These are phyloP conservation scores for Solanum chacoense DNA, from an alignment of 305 asterid species.

Conservation along the genomic window DNA sequence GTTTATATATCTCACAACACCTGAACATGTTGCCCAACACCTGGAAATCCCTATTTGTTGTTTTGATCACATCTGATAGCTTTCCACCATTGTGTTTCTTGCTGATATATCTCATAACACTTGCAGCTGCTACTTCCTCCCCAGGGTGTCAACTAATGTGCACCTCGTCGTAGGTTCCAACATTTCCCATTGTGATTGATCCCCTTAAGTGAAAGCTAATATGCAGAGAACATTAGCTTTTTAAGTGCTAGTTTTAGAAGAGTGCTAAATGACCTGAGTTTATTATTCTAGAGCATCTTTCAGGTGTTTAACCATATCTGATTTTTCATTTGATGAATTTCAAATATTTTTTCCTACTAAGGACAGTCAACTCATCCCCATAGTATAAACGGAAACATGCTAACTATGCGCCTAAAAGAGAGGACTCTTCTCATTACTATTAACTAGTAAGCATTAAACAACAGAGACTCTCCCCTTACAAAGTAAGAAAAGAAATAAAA, in stretches of 20 bases:
- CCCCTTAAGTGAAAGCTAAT: neutral
- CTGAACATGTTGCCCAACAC: neutral
- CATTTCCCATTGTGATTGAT: neutral
- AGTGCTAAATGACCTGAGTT: neutral
- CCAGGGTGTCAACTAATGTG: neutral
- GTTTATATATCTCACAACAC: neutral
- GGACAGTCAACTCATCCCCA: neutral
- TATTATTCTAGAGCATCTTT: neutral
- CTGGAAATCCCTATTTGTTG: neutral
- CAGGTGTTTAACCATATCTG: neutral
- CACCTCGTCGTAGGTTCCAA: neutral
- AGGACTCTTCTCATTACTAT: neutral
- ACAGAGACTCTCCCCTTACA: neutral
- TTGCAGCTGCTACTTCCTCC: neutral
- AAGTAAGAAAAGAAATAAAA: no score
- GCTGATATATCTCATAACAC: neutral
- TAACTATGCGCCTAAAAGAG: neutral
- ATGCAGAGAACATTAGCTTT: neutral
- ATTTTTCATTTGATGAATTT: neutral
- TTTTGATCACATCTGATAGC: neutral
- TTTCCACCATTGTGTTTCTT: neutral
- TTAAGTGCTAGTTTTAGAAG: neutral
- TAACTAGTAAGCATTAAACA: neutral
- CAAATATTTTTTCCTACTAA: no score
- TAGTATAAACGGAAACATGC: neutral